Conservation (phyloP, 1,284 basidiomycete species). For the Singerocomus inundabilis region DNA sequence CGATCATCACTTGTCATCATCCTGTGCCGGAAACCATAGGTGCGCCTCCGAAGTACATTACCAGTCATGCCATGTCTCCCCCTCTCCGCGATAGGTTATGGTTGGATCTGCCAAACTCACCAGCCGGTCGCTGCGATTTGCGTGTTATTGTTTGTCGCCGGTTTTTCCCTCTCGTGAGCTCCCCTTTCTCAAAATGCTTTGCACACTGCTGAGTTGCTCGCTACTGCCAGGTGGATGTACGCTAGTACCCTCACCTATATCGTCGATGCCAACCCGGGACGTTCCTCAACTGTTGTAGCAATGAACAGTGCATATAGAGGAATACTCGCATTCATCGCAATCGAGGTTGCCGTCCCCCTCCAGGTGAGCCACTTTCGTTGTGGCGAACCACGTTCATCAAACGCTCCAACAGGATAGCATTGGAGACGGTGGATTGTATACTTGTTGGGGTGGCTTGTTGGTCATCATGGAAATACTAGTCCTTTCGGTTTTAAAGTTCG, state of each 20-base stretch:
- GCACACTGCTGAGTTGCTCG: constrained; percentile 1
- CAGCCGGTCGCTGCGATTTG: constrained; percentile 65
- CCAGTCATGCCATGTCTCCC: constrained; percentile 55
- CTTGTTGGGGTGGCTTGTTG: constrained; percentile 67
- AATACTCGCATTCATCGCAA: constrained; percentile 64
- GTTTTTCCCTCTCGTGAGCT: constrained; percentile 52
- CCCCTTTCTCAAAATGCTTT: neutral
- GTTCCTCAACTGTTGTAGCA: constrained; percentile 71
- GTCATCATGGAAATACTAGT: constrained; percentile 49
- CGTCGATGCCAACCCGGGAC: constrained; percentile 75
- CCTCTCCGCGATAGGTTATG: constrained; percentile 64
- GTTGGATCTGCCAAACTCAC: constrained; percentile 71
- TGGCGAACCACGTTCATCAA: neutral
- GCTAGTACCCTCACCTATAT: constrained; percentile 72
- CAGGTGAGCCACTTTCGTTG: constrained; percentile 41
- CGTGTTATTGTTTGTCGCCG: constrained; percentile 60
- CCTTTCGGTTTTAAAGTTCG: constrained; percentile 49
- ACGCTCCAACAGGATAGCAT: constrained; percentile 40
- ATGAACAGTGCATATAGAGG: constrained; percentile 73
- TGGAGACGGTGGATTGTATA: constrained; percentile 75
- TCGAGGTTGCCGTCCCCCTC: constrained; percentile 68
- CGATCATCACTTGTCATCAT: neutral
- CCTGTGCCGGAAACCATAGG: constrained; percentile 41
- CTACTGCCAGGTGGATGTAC: constrained; percentile 57
- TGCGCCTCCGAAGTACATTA: constrained; percentile 68